Base-by-base conservation (phyloP, 2,329 filamentous ascomycete species). In the Calonectria montana region DNA sequence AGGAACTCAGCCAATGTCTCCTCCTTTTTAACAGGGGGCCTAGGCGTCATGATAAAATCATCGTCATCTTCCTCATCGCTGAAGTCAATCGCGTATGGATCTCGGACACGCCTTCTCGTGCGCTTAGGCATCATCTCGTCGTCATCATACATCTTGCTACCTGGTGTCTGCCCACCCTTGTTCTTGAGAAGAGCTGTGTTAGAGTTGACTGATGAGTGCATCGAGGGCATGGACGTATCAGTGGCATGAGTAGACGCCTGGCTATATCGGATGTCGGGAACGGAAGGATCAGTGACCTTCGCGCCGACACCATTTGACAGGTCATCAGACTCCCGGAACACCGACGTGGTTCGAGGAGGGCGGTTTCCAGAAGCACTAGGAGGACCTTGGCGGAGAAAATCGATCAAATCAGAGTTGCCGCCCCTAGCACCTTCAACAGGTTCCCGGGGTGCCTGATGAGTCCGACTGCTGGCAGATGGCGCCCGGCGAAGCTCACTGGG, bases 21-120 rank as follows among this genome's bases (percentile, higher is more conserved):
- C 79, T 93, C 91, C 73, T 88, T 84, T 73, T 86, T 86, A 4
- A 78, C 79, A 15, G 83, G 81, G 29, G 80, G 75, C 69, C 84
- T 79, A 79, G 85, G 77, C 43, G 82, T 78, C 35, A 90, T 73
- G 25, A 79, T 80, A 3, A 82, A 77, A 12, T 83, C 85, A 7
- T 91, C 88, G 21, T 90, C 86, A 2, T 91, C 88, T 16, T 90
- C 88, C 10, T 92, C 87, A 68, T 94, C 93, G 77, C 92, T 94
- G 35, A 91, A 87, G 79, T 98, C 96, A 74, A 98, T 94, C n/a
- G 95, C 94, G 76, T 98, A 98, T 0, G 96, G 97, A 79, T 99
- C 97, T 69, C 91, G 94, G 64, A 95, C 91, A 31, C 94, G 91
- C 55, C 93, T 90, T 53, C 93, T 94, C 79, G 94, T 97, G 66